These are phyloP conservation scores for Aphanomyces invadans DNA, from an alignment of 352 stramenopile genomes.

Conservation along the genomic window DNA sequence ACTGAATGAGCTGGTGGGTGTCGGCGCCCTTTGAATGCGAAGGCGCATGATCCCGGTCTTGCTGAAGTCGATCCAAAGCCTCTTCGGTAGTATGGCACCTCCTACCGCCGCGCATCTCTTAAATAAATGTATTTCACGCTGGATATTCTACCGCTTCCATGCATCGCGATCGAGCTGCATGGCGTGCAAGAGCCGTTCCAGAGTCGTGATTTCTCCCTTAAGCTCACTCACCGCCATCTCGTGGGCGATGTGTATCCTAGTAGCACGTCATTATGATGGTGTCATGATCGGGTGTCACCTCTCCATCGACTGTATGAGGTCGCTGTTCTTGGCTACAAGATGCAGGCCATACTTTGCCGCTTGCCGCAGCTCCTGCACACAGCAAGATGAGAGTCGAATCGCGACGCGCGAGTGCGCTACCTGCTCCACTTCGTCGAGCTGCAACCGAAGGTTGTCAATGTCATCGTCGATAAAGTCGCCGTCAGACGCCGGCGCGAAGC, in stretches of 20 bases:
- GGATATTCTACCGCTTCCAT: constrained; percentile 29
- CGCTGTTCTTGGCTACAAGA: constrained; percentile 68
- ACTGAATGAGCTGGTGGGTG: too few relatives aligned
- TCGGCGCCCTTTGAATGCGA: too few relatives aligned
- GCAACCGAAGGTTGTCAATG: background rate
- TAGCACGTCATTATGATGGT: background rate
- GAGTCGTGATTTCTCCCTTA: constrained; percentile 46
- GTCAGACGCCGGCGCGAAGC: background rate
- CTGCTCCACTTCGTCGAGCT: constrained; percentile 2
- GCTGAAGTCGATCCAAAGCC: constrained; percentile 15
- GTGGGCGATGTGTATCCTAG: constrained; percentile 52
- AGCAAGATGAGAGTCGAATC: background rate
- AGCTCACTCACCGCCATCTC: constrained; percentile 59
- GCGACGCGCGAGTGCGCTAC: background rate
- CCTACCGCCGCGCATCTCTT: too few relatives aligned
- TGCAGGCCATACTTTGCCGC: constrained; percentile 70
- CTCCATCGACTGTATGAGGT: constrained; percentile 58
- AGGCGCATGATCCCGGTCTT: too few relatives aligned
- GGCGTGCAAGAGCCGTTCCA: constrained; percentile 54
- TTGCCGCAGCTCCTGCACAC: constrained; percentile 53
- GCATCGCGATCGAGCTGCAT: constrained; percentile 51
- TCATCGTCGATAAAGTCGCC: background rate
- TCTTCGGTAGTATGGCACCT: constrained; percentile 55
- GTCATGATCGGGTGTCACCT: constrained; percentile 21
- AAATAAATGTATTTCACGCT: constrained; percentile 29